Conservation (phyloP, 1,284 basidiomycete species). For the Papiliotrema flavescens region DNA sequence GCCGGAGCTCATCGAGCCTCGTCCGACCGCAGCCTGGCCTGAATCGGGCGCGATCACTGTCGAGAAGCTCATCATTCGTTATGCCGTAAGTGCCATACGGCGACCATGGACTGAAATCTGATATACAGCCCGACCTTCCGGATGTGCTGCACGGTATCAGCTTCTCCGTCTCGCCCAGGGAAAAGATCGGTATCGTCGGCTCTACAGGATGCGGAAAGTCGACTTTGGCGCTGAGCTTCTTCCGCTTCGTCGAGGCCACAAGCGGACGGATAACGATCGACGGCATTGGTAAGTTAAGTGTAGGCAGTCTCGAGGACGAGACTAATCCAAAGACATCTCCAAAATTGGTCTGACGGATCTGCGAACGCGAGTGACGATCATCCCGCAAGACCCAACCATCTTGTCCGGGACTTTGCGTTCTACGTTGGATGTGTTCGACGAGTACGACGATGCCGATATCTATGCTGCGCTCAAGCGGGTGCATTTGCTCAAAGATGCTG, state of each 20-base stretch:
- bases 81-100: conserved; percentile 61
- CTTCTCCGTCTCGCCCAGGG: conserved; percentile 70
- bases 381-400: conserved; percentile 92
- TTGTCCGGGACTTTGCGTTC: conserved; percentile 80
- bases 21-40: conserved; percentile 82
- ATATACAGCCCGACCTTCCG: conserved; percentile 58
- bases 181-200: conserved; percentile 77
- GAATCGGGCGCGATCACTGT: conserved; percentile 68
- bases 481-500: conserved; percentile 61
- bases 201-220: conserved; percentile 73
- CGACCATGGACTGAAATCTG: neutral
- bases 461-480: conserved; percentile 84
- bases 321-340: conserved; percentile 57
- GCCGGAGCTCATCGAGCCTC: conserved; percentile 75
- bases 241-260: conserved; percentile 89
- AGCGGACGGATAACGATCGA: conserved; percentile 81
- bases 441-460: conserved; percentile 80
- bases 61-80: conserved; percentile 76
- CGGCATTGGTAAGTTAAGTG: conserved; percentile 55
- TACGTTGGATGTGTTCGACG: conserved; percentile 84
- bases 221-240: conserved; percentile 87
- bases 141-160: conserved; percentile 77
- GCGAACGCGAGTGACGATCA: conserved; percentile 74
- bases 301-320: neutral
- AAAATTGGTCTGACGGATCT: conserved; percentile 84